Base-by-base conservation (phyloP, 345 rosid species). In the Brassica carinata region DNA sequence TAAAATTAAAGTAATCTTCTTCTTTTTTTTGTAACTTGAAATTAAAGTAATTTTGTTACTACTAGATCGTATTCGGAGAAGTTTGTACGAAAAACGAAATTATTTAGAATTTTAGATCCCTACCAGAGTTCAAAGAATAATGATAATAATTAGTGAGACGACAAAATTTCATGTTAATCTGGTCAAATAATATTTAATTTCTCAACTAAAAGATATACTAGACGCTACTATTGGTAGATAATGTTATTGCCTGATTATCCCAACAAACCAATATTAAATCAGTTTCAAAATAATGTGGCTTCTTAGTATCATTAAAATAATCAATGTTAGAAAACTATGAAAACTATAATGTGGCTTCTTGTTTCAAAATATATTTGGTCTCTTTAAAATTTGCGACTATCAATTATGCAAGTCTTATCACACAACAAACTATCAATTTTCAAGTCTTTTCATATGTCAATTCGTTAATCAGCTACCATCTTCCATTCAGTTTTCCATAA, bases 121-220 rank as follows among this genome's bases (percentile, higher is more conserved):
- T 30, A 11, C 73, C 19, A 68, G 17, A 65, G 19, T n/a, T 53
- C 58, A 53, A 65, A 8, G 27, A 72, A 55, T 23, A 66, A 51
- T 65, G 67, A 72, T 27, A 36, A 71, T 51, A n/a, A 7, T 14
- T 71, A 64, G 40, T 1, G 73, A 73, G 62, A 73, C 53, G 69
- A 73, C 82, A 73, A 27, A 63, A 63, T 58, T 40, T 67, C 38
- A 53, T 38, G 77, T 67, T 67, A 73, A 72, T 73, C 4, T 73
- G 69, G 78, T 73, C 82, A 79, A 79, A 73, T 74, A 61, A 59
- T 79, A 74, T 79, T 79, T 45, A 59, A 79, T 43, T 64, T 73
- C 17, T 58, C 61, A 57, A 55, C 67, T 58, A 53, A 57, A 65
- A 58, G 9, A 67, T 43, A 61, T 31, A 48, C 23, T 31, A 15